Base-by-base conservation (phyloP, 192 early-diverging fungal species). In the Coemansia sp. region DNA sequence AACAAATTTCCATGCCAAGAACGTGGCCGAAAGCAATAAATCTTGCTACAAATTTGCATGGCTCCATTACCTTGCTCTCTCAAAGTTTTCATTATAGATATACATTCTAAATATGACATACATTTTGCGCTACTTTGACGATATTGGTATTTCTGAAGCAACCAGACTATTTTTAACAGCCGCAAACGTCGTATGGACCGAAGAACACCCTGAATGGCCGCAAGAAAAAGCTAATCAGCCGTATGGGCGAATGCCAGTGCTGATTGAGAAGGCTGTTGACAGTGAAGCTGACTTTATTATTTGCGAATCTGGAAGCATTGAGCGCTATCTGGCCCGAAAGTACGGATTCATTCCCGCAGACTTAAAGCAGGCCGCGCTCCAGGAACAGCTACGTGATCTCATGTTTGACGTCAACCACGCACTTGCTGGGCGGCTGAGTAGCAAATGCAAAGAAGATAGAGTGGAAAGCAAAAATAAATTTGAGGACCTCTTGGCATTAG, bases 201-300 rank as follows among this genome's bases (percentile, higher is more conserved):
- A 73, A 49, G 71, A 69, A 47, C 42, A 73, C 34, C 76, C 76
- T 19, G 83, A 85, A 20, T 85, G 84, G 85, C 72, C 79, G 2
- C 55, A 62, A 2, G 70, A 75, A 21, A 87, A 87, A 62, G 25
- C 63, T n/a, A 60, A 69, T 31, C 64, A 78, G 40, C 84, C 85
- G 10, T 74, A 81, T 31, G 84, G 83, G 1, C 75, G 78, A 28
- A 54, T 87, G 47, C 86, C 84, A 3, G 75, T 83, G 2, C 75
- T 87, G 48, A 64, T 77, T 12, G 83, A 84, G 34, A 79, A 69
- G 57, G 49, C 21, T n/a, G 51, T 60, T 0, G 66, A 83, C 15
- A 72, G 75, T 22, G 57, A 51, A 21, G 60, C 62, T 2, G 64
- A 64, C 28, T 66, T 81, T 56, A 17, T 71, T 2, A 23, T 85